These are phyloP conservation scores for Crassisporium funariophilum DNA, from an alignment of 768 basidiomycete species.

Conservation along the genomic window DNA sequence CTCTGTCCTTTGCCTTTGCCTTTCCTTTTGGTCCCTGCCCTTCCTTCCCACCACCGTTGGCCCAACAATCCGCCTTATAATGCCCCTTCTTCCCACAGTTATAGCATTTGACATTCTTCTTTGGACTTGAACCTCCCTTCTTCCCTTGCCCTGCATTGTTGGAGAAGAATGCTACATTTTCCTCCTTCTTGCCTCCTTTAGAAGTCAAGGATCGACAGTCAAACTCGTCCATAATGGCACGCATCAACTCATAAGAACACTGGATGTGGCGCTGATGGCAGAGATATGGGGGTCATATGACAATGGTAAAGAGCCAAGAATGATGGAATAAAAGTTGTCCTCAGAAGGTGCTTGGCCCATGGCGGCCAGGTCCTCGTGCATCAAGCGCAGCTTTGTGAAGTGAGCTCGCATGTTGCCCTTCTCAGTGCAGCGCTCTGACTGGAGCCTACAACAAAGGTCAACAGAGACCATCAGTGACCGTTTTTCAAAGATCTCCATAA, in stretches of 20 bases:
- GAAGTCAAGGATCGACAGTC: conserved; percentile 15
- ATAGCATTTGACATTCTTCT: conserved; percentile 26
- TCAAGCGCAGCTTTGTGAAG: conserved; percentile 16
- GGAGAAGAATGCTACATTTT: conserved; percentile 23
- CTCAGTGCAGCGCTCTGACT: conserved; percentile 13
- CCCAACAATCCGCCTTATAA: conserved; percentile 30
- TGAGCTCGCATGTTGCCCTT: conserved; percentile 17
- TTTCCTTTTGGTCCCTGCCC: conserved; percentile 26
- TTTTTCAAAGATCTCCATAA: conserved; percentile 8
- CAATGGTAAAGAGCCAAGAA: conserved; percentile 14
- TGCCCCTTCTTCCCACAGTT: conserved; percentile 23
- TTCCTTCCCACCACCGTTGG: conserved; percentile 34
- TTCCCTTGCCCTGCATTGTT: conserved; percentile 8
- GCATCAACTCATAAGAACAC: conserved; percentile 21
- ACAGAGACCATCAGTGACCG: conserved; percentile 14
- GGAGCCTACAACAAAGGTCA: conserved; percentile 11
- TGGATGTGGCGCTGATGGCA: conserved; percentile 12
- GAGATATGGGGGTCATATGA: conserved; percentile 17
- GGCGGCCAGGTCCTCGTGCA: conserved; percentile 16
- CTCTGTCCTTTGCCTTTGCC: conserved; percentile 15
- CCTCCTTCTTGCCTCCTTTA: conserved; percentile 14
- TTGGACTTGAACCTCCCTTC: background rate
- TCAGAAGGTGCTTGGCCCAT: conserved; percentile 9
- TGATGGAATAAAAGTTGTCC: conserved; percentile 2
- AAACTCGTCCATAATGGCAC: conserved; percentile 27